These are phyloP conservation scores for Jatropha podagrica DNA, from an alignment of 441 rosid species.

Conservation along the genomic window DNA sequence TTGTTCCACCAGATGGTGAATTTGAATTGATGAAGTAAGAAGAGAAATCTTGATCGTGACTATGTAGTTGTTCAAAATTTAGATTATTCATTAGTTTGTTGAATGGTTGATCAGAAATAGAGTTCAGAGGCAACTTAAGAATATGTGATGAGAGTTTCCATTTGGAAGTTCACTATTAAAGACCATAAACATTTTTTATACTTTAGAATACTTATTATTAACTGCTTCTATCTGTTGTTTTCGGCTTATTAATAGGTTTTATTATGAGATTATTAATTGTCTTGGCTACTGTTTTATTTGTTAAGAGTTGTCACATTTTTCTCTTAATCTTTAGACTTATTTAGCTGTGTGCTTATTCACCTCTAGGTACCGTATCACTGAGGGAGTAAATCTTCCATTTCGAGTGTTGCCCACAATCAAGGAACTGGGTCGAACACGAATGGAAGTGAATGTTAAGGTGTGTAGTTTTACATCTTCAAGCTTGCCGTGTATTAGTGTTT, in stretches of 20 bases:
- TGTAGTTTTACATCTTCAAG: constrained; percentile 22
- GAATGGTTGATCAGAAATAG: background rate
- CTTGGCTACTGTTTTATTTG: background rate
- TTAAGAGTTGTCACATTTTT: background rate
- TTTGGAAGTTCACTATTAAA: background rate
- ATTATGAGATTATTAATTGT: background rate
- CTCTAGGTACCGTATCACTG: constrained; percentile 88
- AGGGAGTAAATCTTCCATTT: constrained; percentile 98
- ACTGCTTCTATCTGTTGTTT: background rate
- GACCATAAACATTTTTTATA: background rate
- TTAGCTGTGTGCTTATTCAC: constrained; percentile 15
- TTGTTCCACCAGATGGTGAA: constrained; percentile 99
- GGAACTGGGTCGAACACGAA: constrained; percentile 97
- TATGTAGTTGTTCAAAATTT: constrained; percentile 1
- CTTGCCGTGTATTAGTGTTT: constrained; percentile 8
- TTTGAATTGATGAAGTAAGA: constrained; percentile 99
- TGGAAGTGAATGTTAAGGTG: constrained; percentile 56
- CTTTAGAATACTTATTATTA: background rate
- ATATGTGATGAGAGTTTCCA: background rate
- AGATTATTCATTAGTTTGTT: background rate
- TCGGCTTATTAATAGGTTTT: background rate
- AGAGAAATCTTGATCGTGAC: constrained; percentile 1
- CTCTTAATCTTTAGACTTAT: background rate
- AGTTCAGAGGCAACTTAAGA: background rate
- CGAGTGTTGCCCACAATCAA: constrained; percentile 94